Base-by-base conservation (phyloP, 768 basidiomycete genomes). In the Suillus brevipes region DNA sequence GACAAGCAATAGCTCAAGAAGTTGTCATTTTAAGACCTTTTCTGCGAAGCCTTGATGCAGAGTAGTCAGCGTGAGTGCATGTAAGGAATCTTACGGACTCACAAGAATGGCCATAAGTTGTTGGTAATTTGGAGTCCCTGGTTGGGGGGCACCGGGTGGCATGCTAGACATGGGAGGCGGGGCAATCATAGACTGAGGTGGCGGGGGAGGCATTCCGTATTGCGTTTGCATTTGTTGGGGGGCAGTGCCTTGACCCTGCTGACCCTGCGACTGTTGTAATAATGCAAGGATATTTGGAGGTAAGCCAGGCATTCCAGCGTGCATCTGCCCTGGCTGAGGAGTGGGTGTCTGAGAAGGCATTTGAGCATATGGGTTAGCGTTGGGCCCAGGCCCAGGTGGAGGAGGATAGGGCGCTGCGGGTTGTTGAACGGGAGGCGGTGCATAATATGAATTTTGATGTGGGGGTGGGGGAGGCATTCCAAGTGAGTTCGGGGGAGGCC, bases 21-120 rank as follows among this genome's bases (percentile, higher is more conserved):
- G 16, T 40, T 13, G 10, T 40, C 16, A 3, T 40, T 58, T 69
- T 62, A 75, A 6, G 69, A 61, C 65, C 74, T 73, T 63, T 75
- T 75, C 65, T 75, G 74, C 18, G 74, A 65, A 7, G 74, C 72
- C 72, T 75, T 34, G n/a, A 34, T 36, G 18, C 12, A 1, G 8
- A 42, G 49, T 9, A 20, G 31, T 67, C 37, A 72, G 37, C 6
- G 38, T 1, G 9, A 28, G 8, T n/a, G 28, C 53, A 60, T 10
- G 1, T 43, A 3, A 14, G n/a, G 6, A 63, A 18, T 7, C 10
- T 16, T 4, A 23, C n/a, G 58, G 16, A 74, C 86, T 77, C 65
- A 90, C 89, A 67, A 89, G 78, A 71, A 86, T 91, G 20, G 85
- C 84, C 87, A 91, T 89, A 52, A 91, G 74, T 69, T 89, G 87